A percentile compares a stretch with the other conserved stretches of the same genome.
Evolutionary conservation across 768 basidiomycete genomes (phyloP).

Genomic region (Phanerochaete sordida): DNA sequence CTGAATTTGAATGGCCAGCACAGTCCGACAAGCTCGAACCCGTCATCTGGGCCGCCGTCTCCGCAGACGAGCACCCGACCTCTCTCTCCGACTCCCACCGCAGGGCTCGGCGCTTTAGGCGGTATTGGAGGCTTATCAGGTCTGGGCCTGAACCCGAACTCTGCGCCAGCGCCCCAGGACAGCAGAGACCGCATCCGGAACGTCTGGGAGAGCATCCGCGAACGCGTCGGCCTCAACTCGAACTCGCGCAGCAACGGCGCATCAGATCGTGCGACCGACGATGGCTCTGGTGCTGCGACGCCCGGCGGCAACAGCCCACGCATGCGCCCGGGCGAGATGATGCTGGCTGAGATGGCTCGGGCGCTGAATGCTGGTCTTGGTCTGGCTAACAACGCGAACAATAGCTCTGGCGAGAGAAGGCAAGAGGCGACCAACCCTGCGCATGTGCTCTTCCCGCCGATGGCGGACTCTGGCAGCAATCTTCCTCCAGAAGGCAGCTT

Average conservation of each 20-base stretch:
- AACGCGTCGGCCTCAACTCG: conserved; percentile 53
- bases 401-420: background rate
- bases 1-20: conserved; percentile 31
- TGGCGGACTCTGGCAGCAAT: conserved; percentile 13
- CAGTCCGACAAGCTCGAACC: conserved; percentile 13
- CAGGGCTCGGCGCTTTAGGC: conserved; percentile 29
- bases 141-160: conserved; percentile 13
- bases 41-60: conserved; percentile 6
- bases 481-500: conserved; percentile 64
- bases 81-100: conserved; percentile 40
- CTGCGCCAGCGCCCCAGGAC: conserved; percentile 10
- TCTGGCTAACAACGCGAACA: conserved; percentile 12
- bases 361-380: conserved; percentile 72
- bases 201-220: conserved; percentile 66
- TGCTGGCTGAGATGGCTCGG: conserved; percentile 79
- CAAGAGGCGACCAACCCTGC: background rate
- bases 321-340: conserved; percentile 59
- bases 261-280: background rate
- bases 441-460: background rate
- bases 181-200: conserved; percentile 48
- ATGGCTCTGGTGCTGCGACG: background rate
- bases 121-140: conserved; percentile 27
- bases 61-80: conserved; percentile 27
- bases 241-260: conserved; percentile 10
- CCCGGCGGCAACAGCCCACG: conserved; percentile 6